A percentile compares a stretch with the other conserved stretches of the same genome.
phyloP scores from a whole-genome alignment of 306 rosid species.

The Lathyrus oleraceus region DNA sequence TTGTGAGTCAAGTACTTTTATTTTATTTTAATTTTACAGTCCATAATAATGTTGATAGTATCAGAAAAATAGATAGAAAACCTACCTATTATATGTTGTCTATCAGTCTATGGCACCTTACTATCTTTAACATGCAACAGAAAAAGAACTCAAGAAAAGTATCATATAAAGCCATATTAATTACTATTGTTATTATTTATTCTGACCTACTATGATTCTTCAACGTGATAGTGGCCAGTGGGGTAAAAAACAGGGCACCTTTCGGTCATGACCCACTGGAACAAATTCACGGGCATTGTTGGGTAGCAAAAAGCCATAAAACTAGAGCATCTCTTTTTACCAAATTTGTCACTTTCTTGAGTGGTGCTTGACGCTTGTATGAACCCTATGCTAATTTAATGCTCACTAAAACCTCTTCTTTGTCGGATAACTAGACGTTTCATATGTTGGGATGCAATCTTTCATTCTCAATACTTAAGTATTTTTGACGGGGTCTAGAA shows the following conservation, averaged over 20 bases:
- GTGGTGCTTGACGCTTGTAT: conserved; percentile 24
- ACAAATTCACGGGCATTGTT: conserved; percentile 73
- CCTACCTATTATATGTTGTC: not conserved
- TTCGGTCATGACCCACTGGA: conserved; percentile 58
- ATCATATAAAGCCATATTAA: conserved; percentile 32
- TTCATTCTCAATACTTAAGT: no score
- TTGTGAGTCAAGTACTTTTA: no score
- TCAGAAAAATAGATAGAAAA: no score
- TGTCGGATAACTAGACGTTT: not conserved
- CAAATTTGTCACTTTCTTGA: conserved; percentile 50
- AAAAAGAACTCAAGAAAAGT: conserved; percentile 38
- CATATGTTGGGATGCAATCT: no score
- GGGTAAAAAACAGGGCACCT: conserved; percentile 44
- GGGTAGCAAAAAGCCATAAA: conserved; percentile 48
- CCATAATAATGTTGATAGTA: no score
- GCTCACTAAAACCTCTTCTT: conserved; percentile 17
- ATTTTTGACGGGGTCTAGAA: no score
- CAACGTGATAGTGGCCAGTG: conserved; percentile 57
- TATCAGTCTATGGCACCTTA: not conserved
- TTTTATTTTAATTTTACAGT: no score
- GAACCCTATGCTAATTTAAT: conserved; percentile 14
- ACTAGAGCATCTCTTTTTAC: conserved; percentile 41
- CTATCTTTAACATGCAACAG: conserved; percentile 17
- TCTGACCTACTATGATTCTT: conserved; percentile 57
- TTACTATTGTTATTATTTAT: conserved; percentile 9